Conservation (phyloP, 306 rosid genomes). For the Prosopis cineraria region DNA sequence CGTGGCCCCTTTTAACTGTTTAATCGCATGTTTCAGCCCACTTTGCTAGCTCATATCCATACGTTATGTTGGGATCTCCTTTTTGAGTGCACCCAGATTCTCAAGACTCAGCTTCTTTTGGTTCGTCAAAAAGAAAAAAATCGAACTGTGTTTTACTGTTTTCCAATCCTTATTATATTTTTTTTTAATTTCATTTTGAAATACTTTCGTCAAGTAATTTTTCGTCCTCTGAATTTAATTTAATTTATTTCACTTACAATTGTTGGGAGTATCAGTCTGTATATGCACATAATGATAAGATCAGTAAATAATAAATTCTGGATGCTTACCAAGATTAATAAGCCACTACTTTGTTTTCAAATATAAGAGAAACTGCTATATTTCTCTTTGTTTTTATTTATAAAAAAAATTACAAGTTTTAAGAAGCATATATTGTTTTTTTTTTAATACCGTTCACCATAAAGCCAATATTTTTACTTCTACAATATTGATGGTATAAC, state of each 20-base stretch:
- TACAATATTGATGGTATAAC: too few relatives aligned
- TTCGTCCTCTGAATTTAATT: neutral
- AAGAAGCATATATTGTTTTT: too few relatives aligned
- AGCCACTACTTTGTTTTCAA: too few relatives aligned
- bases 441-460: too few relatives aligned
- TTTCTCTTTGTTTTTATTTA: too few relatives aligned
- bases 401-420: too few relatives aligned
- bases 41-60: neutral
- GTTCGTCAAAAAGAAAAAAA: neutral
- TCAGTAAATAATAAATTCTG: neutral
- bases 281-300: neutral
- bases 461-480: too few relatives aligned
- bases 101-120: neutral
- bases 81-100: neutral
- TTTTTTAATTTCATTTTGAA: neutral
- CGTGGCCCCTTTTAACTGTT: conserved; percentile 24
- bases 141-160: too few relatives aligned
- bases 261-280: neutral
- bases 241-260: neutral
- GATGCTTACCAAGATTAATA: too few relatives aligned
- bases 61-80: neutral
- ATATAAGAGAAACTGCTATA: too few relatives aligned
- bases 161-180: too few relatives aligned
- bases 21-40: neutral
- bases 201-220: neutral